A percentile compares a stretch with the other conserved stretches of the same genome.
Evolutionary conservation across 164 flowering plant genomes (phyloP).

Genomic region (Dillenia turbinata): DNA sequence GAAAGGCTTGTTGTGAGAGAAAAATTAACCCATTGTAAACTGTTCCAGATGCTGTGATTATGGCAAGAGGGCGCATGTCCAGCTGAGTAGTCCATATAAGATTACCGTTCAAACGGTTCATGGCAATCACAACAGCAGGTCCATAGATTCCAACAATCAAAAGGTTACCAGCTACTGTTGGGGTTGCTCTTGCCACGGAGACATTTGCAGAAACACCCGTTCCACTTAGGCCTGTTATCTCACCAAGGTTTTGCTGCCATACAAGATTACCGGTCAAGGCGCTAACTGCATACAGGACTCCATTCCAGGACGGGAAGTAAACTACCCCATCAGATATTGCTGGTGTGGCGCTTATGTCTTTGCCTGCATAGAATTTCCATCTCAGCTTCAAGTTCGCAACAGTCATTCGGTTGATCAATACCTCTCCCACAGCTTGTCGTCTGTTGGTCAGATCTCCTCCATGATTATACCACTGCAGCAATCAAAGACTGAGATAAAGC

Average conservation of each 20-base stretch:
- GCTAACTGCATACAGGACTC: constrained; percentile 38
- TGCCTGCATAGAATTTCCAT: constrained; percentile 44
- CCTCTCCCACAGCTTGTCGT: constrained; percentile 22
- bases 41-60: constrained; percentile 38
- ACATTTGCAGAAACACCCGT: constrained; percentile 23
- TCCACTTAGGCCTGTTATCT: constrained; percentile 27
- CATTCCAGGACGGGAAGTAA: constrained; percentile 53
- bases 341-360: constrained; percentile 49
- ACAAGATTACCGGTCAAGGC: constrained; percentile 28
- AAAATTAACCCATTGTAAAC: constrained; percentile 25
- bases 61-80: constrained; percentile 11
- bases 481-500: neutral
- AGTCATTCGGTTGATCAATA: constrained; percentile 17
- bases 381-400: constrained; percentile 20
- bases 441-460: constrained; percentile 39
- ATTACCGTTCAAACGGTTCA: constrained; percentile 21
- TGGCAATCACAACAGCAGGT: constrained; percentile 42
- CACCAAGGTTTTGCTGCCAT: constrained; percentile 34
- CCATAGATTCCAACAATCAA: constrained; percentile 43
- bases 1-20: neutral
- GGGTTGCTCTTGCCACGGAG: constrained; percentile 35
- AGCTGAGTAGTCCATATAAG: constrained; percentile 34
- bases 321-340: constrained; percentile 31
- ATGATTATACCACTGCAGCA: constrained; percentile 41
- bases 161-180: constrained; percentile 31